Evolutionary conservation across 2,329 filamentous ascomycete species (phyloP).

Genomic region (Cladosporium colombiae): DNA sequence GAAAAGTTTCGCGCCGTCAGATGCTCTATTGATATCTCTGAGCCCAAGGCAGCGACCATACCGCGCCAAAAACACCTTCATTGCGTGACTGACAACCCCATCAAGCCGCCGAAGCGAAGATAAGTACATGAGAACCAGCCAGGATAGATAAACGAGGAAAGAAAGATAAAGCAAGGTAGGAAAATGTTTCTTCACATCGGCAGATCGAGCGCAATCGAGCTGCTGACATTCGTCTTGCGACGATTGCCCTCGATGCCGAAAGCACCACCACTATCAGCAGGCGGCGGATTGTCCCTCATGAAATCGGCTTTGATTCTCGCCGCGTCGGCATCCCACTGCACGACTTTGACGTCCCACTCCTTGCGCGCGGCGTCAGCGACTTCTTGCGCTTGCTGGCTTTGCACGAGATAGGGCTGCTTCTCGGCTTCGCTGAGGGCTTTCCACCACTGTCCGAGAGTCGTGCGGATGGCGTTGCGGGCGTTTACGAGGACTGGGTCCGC

Average conservation of each 20-base stretch:
- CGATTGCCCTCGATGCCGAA: constrained; percentile 29
- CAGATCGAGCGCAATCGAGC: constrained; percentile 32
- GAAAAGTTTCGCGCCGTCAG: background rate
- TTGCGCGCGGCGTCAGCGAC: constrained; percentile 60
- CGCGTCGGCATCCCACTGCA: constrained; percentile 72
- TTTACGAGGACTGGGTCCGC: constrained; percentile 67
- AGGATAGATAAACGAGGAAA: background rate
- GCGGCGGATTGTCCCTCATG: constrained; percentile 32
- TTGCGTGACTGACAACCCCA: background rate
- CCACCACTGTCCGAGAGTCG: constrained; percentile 89
- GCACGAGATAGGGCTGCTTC: constrained; percentile 75
- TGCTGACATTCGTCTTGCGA: constrained; percentile 37
- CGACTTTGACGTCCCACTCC: constrained; percentile 62
- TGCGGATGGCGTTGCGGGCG: constrained; percentile 72
- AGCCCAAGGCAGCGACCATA: background rate
- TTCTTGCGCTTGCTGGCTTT: constrained; percentile 70
- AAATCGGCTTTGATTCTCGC: constrained; percentile 48
- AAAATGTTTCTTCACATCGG: constrained; percentile 7
- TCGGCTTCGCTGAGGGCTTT: constrained; percentile 70
- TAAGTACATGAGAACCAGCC: background rate
- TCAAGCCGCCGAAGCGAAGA: background rate
- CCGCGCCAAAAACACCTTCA: background rate
- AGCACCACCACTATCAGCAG: constrained; percentile 15
- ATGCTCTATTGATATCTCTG: background rate
- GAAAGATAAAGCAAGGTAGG: background rate